These are phyloP conservation scores for Dothideomycetes sp. DNA, from an alignment of 2,329 filamentous ascomycete species.

Conservation along the genomic window DNA sequence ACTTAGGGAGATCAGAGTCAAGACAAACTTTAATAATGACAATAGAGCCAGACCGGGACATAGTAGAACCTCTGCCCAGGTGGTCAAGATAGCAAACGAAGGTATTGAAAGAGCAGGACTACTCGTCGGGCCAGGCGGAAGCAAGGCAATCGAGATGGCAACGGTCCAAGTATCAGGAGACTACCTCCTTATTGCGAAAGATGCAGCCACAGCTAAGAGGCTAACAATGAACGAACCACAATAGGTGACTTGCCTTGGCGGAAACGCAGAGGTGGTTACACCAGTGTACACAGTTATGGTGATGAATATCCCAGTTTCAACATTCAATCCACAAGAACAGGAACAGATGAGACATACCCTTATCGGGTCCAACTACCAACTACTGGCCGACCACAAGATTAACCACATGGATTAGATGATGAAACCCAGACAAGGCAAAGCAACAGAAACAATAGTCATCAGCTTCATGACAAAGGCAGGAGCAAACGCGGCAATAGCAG, in stretches of 20 bases:
- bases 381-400: too few relatives aligned
- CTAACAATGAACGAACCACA: background rate
- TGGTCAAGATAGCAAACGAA: too few relatives aligned
- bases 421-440: too few relatives aligned
- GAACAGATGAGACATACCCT: too few relatives aligned
- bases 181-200: too few relatives aligned
- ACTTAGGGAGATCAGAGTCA: constrained; percentile 1
- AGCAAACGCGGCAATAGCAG: background rate
- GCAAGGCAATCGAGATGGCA: too few relatives aligned
- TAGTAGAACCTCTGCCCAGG: too few relatives aligned
- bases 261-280: background rate
- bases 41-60: background rate
- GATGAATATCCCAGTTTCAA: background rate
- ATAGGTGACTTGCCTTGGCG: background rate
- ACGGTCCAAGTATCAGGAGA: too few relatives aligned
- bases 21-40: constrained; percentile 3
- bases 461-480: background rate
- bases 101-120: too few relatives aligned
- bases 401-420: too few relatives aligned
- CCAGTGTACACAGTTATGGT: background rate
- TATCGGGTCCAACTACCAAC: too few relatives aligned
- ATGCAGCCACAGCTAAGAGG: background rate
- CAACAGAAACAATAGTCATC: background rate
- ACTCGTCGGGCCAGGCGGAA: too few relatives aligned
- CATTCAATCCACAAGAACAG: background rate